Base-by-base conservation (phyloP, 2,329 filamentous ascomycete species). In the Nemania bipapillata region DNA sequence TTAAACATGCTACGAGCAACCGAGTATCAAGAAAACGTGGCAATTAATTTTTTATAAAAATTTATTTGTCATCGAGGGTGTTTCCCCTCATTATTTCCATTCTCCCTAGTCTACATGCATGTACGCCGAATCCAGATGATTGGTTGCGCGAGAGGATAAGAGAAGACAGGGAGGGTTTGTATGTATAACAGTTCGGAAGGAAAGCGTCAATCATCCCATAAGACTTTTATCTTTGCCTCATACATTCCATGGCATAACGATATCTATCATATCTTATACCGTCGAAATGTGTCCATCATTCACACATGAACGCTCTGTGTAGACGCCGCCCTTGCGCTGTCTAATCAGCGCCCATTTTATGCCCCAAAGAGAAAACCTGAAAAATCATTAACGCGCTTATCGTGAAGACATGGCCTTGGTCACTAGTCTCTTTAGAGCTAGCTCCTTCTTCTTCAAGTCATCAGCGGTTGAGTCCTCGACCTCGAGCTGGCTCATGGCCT, bases 371-470 rank as follows among this genome's bases (percentile, higher is more conserved):
- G 53, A 70, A 73, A 72, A 70, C 72, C 68, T 70, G 62, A 72
- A 76, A 77, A 72, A 53, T 70, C 68, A 75, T 72, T 71, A 63
- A 63, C 61, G 52, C 63, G 73, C 72, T 90, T 94, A 97, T 84
- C 93, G 91, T 80, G 93, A 94, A 74, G 93, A 90, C 93, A 97
- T 97, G 78, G 92, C 94, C 92, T 98, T 99, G 85, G 96, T 99
- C 78, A 99, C 94, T 77, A 97, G 89, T 80, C 96, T 89, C 93
- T 98, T 99, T 74, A 99, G 89, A 70, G 94, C 94, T 75, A 99
- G 87, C 89, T 99, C 96, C 91, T 97, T 97, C 93, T 98, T 98
- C 93, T 97, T 98, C 77, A 99, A 87, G 81, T 99, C 96, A 77
- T 99, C 96, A 70, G 94, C 92, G 72, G 86, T 85, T 66, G 93